Conservation (phyloP, 139 green algal species). For the Chlorella sp. region DNA sequence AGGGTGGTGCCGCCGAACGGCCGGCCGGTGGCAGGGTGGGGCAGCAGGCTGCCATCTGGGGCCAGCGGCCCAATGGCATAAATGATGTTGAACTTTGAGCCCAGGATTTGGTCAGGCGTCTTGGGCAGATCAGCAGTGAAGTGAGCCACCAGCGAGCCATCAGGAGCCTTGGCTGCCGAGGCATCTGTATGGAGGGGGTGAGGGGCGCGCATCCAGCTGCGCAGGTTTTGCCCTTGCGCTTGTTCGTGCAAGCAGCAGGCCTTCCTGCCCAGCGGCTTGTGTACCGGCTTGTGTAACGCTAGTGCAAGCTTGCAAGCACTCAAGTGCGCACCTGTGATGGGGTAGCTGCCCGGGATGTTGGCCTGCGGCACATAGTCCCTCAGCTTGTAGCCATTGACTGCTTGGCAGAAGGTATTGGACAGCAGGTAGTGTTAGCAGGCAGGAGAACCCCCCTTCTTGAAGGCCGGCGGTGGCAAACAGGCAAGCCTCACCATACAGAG, state of each 20-base stretch:
- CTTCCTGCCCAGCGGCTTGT: too few relatives aligned
- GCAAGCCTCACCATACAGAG: too few relatives aligned
- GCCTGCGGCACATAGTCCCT: neutral
- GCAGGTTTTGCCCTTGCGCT: too few relatives aligned
- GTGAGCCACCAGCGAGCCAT: constrained; percentile 21
- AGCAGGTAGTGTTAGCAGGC: too few relatives aligned
- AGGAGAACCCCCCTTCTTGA: too few relatives aligned
- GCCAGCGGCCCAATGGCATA: constrained; percentile 26
- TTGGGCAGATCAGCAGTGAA: constrained; percentile 1
- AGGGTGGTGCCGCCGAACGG: neutral
- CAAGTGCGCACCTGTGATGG: constrained; percentile 6
- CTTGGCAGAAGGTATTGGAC: too few relatives aligned
- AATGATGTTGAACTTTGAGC: neutral
- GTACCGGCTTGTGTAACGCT: too few relatives aligned
- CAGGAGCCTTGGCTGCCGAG: neutral
- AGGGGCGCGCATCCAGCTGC: too few relatives aligned
- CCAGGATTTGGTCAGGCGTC: neutral
- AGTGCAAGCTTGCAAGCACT: too few relatives aligned
- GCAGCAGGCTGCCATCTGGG: neutral
- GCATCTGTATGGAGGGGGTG: neutral
- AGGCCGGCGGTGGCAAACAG: too few relatives aligned
- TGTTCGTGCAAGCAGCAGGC: neutral
- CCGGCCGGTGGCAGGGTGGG: neutral
- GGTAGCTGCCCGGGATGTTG: constrained; percentile 16
- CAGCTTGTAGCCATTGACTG: constrained; percentile 21